Evolutionary conservation across 306 rosid genomes (phyloP).

Genomic region (Castanospermum australe): DNA sequence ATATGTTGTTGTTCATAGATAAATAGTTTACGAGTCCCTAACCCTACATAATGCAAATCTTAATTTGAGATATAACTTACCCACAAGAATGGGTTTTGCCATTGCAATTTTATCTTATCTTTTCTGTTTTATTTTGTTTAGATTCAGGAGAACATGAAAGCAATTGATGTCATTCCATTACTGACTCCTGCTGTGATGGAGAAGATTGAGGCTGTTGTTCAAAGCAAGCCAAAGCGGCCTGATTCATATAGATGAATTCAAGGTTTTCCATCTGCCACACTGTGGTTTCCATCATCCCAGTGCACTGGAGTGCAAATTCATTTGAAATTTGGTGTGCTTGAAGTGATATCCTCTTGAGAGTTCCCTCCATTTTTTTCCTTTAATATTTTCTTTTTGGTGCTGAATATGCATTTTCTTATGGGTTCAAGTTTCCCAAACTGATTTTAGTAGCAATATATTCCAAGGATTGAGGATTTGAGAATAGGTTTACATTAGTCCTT

Average conservation of each 20-base stretch:
- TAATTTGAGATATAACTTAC: background rate
- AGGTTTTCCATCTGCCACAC: conserved; percentile 10
- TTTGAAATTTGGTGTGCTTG: conserved; percentile 4
- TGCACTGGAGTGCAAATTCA: conserved; percentile 12
- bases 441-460: conserved; percentile 15
- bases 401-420: background rate
- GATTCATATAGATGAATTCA: conserved; percentile 67
- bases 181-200: conserved; percentile 94
- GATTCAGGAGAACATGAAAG: conserved; percentile 98
- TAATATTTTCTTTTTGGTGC: background rate
- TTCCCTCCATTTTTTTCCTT: background rate
- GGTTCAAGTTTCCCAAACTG: conserved; percentile 20
- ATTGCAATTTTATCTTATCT: background rate
- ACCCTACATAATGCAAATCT: background rate
- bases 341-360: background rate
- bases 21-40: background rate
- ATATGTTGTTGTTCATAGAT: background rate
- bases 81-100: background rate
- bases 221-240: conserved; percentile 90
- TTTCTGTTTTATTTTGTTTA: conserved; percentile 21
- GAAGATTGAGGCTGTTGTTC: conserved; percentile 84
- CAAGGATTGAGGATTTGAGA: background rate
- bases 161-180: conserved; percentile 73
- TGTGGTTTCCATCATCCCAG: conserved; percentile 9
- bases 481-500: conserved; percentile 7